phyloP scores from a whole-genome alignment of 2,329 filamentous ascomycete species.

The Fusarium tuaranense region DNA sequence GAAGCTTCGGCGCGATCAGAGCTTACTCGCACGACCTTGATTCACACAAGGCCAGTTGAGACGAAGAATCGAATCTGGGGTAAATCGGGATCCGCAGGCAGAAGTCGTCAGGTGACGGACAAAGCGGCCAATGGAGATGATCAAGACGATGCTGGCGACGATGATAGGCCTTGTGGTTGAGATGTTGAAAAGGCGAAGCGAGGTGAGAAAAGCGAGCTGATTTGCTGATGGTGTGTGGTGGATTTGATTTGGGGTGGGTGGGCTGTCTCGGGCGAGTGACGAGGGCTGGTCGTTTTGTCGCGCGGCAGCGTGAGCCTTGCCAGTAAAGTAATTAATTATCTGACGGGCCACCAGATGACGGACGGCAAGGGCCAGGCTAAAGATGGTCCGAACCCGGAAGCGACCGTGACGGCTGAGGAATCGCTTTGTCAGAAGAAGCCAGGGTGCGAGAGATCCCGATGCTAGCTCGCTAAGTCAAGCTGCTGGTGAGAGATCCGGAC shows the following conservation, averaged over 20 bases:
- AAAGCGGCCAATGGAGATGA: constrained; percentile 60
- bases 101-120: constrained; percentile 64
- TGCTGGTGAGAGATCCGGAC: background rate
- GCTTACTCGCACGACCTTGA: constrained; percentile 35
- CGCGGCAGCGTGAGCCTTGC: constrained; percentile 35
- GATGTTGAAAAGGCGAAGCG: constrained; percentile 51
- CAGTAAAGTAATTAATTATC: constrained; percentile 4
- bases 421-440: constrained; percentile 4
- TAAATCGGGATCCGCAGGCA: constrained; percentile 50
- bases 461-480: background rate
- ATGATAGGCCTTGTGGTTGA: constrained; percentile 65
- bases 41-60: constrained; percentile 38
- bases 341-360: constrained; percentile 12
- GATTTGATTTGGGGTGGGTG: constrained; percentile 45
- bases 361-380: constrained; percentile 7
- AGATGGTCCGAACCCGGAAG: constrained; percentile 10
- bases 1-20: constrained; percentile 33
- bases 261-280: constrained; percentile 43
- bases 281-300: constrained; percentile 39
- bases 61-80: constrained; percentile 37
- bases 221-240: constrained; percentile 57
- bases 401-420: constrained; percentile 6
- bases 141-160: constrained; percentile 56
- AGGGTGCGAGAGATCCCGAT: constrained; percentile 2
- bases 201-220: constrained; percentile 59